phyloP scores from a whole-genome alignment of 148 eudicot genomes.

The Dianthus caryophyllus region DNA sequence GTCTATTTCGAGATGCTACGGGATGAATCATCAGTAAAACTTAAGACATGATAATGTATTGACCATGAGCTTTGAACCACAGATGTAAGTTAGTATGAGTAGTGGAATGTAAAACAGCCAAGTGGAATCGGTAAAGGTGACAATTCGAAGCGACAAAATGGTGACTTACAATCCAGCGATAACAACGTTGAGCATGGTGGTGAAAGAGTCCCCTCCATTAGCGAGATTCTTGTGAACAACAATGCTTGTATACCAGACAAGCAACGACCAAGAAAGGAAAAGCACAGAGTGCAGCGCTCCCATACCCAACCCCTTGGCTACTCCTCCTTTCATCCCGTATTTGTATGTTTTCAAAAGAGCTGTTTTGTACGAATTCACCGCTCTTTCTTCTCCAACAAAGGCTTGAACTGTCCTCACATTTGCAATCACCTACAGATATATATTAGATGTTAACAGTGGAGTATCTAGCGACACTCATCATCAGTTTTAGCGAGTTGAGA shows the following conservation, averaged over 20 bases:
- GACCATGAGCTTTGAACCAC: background rate
- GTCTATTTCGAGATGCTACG: background rate
- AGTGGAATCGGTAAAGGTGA: background rate
- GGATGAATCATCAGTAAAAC: background rate
- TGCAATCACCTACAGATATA: constrained; percentile 65
- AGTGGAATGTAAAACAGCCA: background rate
- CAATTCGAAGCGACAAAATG: background rate
- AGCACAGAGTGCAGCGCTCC: constrained; percentile 85
- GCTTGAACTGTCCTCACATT: constrained; percentile 97
- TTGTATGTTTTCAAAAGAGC: constrained; percentile 68
- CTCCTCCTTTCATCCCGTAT: constrained; percentile 83
- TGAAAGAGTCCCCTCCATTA: constrained; percentile 93
- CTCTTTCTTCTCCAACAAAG: constrained; percentile 88
- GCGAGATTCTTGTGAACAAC: constrained; percentile 82
- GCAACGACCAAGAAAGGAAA: constrained; percentile 94
- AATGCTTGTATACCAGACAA: constrained; percentile 91
- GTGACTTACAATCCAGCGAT: constrained; percentile 88
- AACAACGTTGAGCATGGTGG: constrained; percentile 98
- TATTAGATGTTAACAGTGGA: background rate
- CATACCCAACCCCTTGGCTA: constrained; percentile 91
- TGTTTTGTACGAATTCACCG: constrained; percentile 54
- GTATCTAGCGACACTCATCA: background rate
- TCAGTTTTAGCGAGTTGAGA: background rate
- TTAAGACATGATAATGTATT: background rate
- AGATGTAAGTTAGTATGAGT: background rate